Evolutionary conservation across 345 rosid species (phyloP).

Genomic region (Arabidopsis suecica): DNA sequence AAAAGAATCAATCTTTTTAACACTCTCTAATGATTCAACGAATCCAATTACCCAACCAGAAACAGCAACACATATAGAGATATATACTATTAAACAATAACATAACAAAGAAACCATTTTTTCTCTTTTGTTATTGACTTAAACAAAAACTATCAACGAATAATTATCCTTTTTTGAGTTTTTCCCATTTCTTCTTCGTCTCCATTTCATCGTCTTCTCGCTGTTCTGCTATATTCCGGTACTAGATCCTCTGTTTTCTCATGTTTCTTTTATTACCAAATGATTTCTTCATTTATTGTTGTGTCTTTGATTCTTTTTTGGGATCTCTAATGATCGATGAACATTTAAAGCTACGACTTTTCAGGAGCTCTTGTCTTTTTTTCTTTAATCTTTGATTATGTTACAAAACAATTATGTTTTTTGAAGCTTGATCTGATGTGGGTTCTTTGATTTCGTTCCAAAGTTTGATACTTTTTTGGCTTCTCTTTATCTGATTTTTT

Average conservation of each 20-base stretch:
- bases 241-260: constrained; percentile 35
- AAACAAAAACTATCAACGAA: not conserved
- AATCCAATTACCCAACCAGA: constrained; percentile 38
- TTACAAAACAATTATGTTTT: not conserved
- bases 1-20: constrained; percentile 16
- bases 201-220: constrained; percentile 28
- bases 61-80: constrained; percentile 21
- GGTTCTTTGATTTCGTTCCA: constrained; percentile 18
- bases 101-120: constrained; percentile 10
- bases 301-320: not conserved
- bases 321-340: constrained; percentile 31
- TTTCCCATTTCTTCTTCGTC: not conserved
- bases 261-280: constrained; percentile 12
- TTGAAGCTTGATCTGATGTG: constrained; percentile 41
- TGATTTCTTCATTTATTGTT: constrained; percentile 22
- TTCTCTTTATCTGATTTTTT: constrained; percentile 24
- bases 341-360: constrained; percentile 42
- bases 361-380: constrained; percentile 23
- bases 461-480: constrained; percentile 17
- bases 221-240: constrained; percentile 36
- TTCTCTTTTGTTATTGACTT: constrained; percentile 40
- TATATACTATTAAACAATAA: not conserved
- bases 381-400: not conserved
- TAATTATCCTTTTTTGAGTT: not conserved
- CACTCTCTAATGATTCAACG: constrained; percentile 35